Conservation (phyloP, 1,139 yeast species). For the Kodamaea alishanica region DNA sequence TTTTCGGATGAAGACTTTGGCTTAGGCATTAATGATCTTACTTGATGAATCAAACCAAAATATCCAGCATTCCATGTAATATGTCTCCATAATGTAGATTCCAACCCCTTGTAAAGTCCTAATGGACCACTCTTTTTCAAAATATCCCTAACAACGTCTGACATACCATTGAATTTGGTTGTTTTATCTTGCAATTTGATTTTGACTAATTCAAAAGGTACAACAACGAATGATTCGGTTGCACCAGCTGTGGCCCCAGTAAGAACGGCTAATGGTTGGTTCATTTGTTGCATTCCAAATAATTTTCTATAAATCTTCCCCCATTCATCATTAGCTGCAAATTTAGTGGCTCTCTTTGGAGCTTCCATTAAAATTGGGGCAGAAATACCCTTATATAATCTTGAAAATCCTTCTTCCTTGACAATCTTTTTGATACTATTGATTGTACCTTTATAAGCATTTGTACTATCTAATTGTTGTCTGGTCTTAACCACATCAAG, state of each 20-base stretch:
- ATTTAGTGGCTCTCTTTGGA: conserved; percentile 97
- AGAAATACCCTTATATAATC: conserved; percentile 86
- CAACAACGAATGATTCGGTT: conserved; percentile 92
- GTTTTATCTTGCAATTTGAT: conserved; percentile 89
- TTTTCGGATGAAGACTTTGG: conserved; percentile 67
- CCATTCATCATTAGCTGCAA: conserved; percentile 98
- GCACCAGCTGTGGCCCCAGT: conserved; percentile 99
- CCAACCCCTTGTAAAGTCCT: conserved; percentile 91
- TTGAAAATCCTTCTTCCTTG: conserved; percentile 75
- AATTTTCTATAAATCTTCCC: conserved; percentile 73
- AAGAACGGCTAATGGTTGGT: conserved; percentile 78
- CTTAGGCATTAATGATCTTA: conserved; percentile 72
- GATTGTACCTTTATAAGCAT: conserved; percentile 74
- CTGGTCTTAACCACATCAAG: conserved; percentile 97
- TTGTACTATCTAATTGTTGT: conserved; percentile 77
- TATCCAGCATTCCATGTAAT: conserved; percentile 97
- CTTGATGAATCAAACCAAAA: conserved; percentile 91
- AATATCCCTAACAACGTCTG: conserved; percentile 74
- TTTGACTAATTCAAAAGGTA: conserved; percentile 86
- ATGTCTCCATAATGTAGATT: conserved; percentile 97
- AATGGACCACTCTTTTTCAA: conserved; percentile 71
- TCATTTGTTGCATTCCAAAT: conserved; percentile 70
- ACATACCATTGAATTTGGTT: conserved; percentile 79
- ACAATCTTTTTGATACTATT: conserved; percentile 82
- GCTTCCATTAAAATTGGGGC: conserved; percentile 99